phyloP scores from a whole-genome alignment of 768 basidiomycete genomes.

The Kwoniella sp. region DNA sequence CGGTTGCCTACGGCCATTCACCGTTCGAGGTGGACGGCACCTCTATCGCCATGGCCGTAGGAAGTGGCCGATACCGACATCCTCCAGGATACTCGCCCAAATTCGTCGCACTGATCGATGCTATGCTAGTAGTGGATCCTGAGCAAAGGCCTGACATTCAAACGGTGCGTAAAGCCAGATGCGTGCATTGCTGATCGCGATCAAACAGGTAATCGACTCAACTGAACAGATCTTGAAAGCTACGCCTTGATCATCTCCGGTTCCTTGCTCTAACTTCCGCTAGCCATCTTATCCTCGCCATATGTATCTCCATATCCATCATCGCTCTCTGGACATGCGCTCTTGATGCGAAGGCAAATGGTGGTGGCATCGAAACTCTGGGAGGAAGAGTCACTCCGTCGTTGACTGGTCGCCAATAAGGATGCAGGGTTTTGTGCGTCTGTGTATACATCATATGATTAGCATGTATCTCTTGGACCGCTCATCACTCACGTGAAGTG shows the following conservation, averaged over 20 bases:
- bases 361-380: not conserved
- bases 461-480: not conserved
- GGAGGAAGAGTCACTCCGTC: not conserved
- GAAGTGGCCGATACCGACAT: conserved; percentile 90
- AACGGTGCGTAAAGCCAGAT: conserved; percentile 28
- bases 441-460: not conserved
- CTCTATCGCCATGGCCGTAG: conserved; percentile 95
- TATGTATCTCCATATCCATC: conserved; percentile 16
- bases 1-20: conserved; percentile 91
- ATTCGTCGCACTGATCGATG: conserved; percentile 70
- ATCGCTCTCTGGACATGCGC: conserved; percentile 12
- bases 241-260: conserved; percentile 6
- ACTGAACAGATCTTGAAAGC: conserved; percentile 34
- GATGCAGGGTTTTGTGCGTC: conserved; percentile 2
- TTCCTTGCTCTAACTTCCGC: conserved; percentile 12
- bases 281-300: conserved; percentile 14
- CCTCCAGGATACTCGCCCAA: conserved; percentile 63
- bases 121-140: conserved; percentile 81
- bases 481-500: conserved; percentile 4
- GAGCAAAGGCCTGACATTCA: conserved; percentile 81
- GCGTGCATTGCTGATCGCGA: not conserved
- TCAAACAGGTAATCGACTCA: conserved; percentile 61
- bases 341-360: not conserved
- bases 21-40: conserved; percentile 98
- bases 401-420: conserved; percentile 8